A percentile compares a stretch with the other conserved stretches of the same genome.
Evolutionary conservation across 345 rosid genomes (phyloP).

Genomic region (Carallia brachiata): DNA sequence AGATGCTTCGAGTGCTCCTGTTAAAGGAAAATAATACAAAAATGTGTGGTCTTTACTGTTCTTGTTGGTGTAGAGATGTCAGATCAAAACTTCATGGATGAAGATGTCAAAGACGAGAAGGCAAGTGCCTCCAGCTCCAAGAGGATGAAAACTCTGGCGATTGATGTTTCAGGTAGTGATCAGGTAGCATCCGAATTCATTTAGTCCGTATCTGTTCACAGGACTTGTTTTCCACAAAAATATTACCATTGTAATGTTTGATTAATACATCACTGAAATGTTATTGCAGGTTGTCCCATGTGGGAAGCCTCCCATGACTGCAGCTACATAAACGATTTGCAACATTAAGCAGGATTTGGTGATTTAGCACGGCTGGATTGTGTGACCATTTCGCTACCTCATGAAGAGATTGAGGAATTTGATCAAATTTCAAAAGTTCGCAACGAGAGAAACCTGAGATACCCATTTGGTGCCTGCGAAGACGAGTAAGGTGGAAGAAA

Average conservation of each 20-base stretch:
- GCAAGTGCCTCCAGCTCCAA: slow-evolving; percentile 32
- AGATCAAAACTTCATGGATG: slow-evolving; percentile 82
- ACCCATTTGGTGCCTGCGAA: no score
- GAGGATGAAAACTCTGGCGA: slow-evolving; percentile 32
- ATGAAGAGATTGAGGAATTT: slow-evolving; percentile 5
- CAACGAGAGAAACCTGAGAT: no score
- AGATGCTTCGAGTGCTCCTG: neutral
- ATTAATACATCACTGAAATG: neutral
- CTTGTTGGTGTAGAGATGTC: slow-evolving; percentile 60
- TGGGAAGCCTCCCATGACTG: slow-evolving; percentile 11
- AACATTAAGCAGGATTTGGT: neutral
- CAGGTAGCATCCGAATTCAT: slow-evolving; percentile 26
- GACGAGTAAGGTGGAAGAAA: no score
- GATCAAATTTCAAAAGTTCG: neutral
- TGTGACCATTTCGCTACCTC: neutral
- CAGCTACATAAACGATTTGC: neutral
- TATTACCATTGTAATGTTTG: neutral
- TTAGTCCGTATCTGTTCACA: neutral
- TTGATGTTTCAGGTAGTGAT: slow-evolving; percentile 31
- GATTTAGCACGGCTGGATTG: neutral
- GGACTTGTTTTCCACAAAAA: neutral
- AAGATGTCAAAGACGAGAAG: slow-evolving; percentile 38
- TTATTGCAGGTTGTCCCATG: slow-evolving; percentile 21
- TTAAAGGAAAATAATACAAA: neutral
- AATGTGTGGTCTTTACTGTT: neutral